Percentiles rank a stretch among this genome's conserved stretches.
phyloP scores from a whole-genome alignment of 257 asterid genomes.

The Galeopsis tetrahit region DNA sequence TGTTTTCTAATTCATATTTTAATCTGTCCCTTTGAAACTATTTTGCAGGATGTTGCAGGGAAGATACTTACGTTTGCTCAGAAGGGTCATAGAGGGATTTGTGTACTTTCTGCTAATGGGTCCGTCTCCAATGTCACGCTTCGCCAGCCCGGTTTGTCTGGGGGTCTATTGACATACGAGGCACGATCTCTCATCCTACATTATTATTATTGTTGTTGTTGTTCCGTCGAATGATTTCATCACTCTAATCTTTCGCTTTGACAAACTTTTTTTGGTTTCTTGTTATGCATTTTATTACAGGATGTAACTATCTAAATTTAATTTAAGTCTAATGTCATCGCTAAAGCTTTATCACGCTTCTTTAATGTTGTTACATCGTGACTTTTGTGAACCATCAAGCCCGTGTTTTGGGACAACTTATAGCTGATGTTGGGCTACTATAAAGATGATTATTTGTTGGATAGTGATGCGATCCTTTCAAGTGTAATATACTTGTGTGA shows the following conservation, averaged over 20 bases:
- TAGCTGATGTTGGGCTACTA: neutral
- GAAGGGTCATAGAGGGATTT: constrained; percentile 77
- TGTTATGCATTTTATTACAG: neutral
- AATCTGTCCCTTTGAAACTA: neutral
- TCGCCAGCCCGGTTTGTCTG: constrained; percentile 96
- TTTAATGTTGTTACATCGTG: neutral
- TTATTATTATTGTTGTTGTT: neutral
- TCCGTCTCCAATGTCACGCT: constrained; percentile 84
- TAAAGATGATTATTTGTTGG: neutral
- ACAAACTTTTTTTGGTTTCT: neutral
- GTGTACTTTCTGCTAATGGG: constrained; percentile 93
- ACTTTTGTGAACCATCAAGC: neutral
- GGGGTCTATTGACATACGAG: constrained; percentile 89
- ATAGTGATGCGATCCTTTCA: neutral
- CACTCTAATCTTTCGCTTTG: neutral
- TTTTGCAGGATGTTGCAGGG: constrained; percentile 85
- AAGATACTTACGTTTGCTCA: constrained; percentile 81
- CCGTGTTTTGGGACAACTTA: neutral
- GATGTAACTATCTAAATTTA: neutral
- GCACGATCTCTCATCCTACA: constrained; percentile 38
- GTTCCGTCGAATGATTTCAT: neutral
- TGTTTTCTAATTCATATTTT: neutral
- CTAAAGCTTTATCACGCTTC: neutral
- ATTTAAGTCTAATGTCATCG: neutral
- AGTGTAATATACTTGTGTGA: neutral